Conservation (phyloP, 192 early-diverging fungal genomes). For the Lobosporangium transversale region DNA sequence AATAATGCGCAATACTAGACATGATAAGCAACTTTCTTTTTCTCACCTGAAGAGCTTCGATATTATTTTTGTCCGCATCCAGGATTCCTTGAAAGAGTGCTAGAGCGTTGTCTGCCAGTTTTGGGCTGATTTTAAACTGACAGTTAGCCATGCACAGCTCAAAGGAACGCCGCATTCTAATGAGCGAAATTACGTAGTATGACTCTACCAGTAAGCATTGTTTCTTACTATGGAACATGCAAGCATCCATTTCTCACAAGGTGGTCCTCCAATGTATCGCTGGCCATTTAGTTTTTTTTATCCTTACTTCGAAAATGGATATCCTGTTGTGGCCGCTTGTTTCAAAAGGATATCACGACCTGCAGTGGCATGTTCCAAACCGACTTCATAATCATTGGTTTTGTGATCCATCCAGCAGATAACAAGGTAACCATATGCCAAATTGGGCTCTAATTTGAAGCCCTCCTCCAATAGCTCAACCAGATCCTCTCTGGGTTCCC, state of each 20-base stretch:
- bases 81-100: conserved; percentile 65
- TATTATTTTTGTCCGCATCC: conserved; percentile 50
- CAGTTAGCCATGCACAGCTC: conserved; percentile 71
- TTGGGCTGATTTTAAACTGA: conserved; percentile 64
- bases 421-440: conserved; percentile 60
- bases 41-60: conserved; percentile 58
- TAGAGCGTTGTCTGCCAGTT: conserved; percentile 65
- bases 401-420: conserved; percentile 61
- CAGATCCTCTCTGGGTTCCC: conserved; percentile 17
- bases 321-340: conserved; percentile 32
- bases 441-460: conserved; percentile 48
- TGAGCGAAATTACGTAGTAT: background rate
- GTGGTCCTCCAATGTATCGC: no score
- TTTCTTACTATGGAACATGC: no score
- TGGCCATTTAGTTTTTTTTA: background rate
- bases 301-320: conserved; percentile 47
- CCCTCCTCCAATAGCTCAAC: conserved; percentile 52
- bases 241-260: no score
- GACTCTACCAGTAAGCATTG: no score
- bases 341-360: conserved; percentile 53
- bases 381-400: conserved; percentile 59
- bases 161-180: conserved; percentile 58
- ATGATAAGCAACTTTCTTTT: background rate
- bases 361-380: conserved; percentile 61
- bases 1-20: conserved; percentile 1